Evolutionary conservation across 805 yeast genomes (phyloP), one percentile per base, ranked within the genome.

Genomic region (Candida tallmaniae): DNA sequence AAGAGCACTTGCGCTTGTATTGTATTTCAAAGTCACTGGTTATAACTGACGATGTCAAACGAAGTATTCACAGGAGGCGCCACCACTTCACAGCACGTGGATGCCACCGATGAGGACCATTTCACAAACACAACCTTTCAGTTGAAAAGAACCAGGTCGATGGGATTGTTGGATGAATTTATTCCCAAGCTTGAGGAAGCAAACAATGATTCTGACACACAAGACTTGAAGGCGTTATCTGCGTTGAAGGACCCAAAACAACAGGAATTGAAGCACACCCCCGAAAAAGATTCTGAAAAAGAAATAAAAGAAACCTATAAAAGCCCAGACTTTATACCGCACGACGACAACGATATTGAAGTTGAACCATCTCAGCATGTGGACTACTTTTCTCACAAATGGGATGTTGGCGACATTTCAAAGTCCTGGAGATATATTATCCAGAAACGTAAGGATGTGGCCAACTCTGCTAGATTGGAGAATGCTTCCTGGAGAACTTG

Each of bases 371-470:
- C 83, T 32, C 74, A 81, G 35, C 97, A 89, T 53, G 98, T 93
- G 6, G 99, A 93, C 63, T 93, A 93, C 59, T 69, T 93, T 33
- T 84, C 96, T 4, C 96, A 93, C 56, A 73, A 93, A 56, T 93
- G 99, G 99, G 86, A 87, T 48, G 97, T 89, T 45, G 65, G 78
- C 4, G 98, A 93, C 54, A 85, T 93, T 20, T 85, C 95, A 9
- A 85, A 85, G 43, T 86, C 96, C 20, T 93, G 99, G 99, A 73
- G 96, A 46, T 93, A 93, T 55, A 83, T 93, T 38, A 88, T 87
- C 27, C 62, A 78, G 42, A 78, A 83, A 47, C 74, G 95, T 29
- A 84, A 84, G 42, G 90, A 85, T 52, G 83, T 85, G 41, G 95
- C 96, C 25, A 62, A 65, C 42, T 54, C 66, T n/a, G 66, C 67